These are phyloP conservation scores for Exophiala viscosa DNA, from an alignment of 2,329 filamentous ascomycete species.

Conservation along the genomic window DNA sequence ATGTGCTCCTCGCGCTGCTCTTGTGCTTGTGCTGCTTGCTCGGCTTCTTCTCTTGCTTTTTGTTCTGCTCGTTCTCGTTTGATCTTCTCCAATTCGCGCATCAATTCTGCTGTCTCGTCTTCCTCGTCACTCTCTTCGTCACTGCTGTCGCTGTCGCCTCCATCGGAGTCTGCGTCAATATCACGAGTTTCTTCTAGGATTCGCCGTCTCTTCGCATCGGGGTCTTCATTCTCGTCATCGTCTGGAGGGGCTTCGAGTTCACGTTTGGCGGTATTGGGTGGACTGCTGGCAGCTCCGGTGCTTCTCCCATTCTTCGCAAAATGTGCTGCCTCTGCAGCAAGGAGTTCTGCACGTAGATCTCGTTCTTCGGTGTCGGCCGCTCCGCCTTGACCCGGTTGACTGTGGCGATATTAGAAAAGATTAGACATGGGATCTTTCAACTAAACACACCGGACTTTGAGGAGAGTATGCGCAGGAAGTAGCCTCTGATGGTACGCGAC, in stretches of 20 bases:
- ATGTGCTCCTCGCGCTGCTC: conserved; percentile 84
- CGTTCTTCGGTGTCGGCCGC: conserved; percentile 66
- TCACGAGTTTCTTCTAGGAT: conserved; percentile 85
- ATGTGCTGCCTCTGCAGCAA: conserved; percentile 82
- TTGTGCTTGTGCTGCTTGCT: conserved; percentile 74
- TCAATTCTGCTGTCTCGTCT: conserved; percentile 81
- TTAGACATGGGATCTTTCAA: not conserved
- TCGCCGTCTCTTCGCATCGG: conserved; percentile 76
- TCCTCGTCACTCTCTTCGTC: conserved; percentile 69
- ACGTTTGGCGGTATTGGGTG: conserved; percentile 54
- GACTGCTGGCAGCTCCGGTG: conserved; percentile 31
- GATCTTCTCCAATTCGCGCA: conserved; percentile 92
- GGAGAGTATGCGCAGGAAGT: conserved; percentile 84
- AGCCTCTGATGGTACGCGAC: conserved; percentile 95
- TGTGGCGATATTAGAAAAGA: conserved; percentile 30
- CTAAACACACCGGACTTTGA: conserved; percentile 70
- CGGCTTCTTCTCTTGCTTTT: conserved; percentile 75
- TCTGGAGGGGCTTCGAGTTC: conserved; percentile 54
- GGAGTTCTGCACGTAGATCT: conserved; percentile 84
- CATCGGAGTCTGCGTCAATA: conserved; percentile 72
- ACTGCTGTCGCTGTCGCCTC: conserved; percentile 57
- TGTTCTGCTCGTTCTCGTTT: conserved; percentile 79
- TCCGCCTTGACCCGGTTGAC: conserved; percentile 84
- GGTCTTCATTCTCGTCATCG: conserved; percentile 58
- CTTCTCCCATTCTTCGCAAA: conserved; percentile 68